Evolutionary conservation across 2,329 filamentous ascomycete species (phyloP), one percentile per base, ranked within the genome.

Genomic region (Nemania serpens): DNA sequence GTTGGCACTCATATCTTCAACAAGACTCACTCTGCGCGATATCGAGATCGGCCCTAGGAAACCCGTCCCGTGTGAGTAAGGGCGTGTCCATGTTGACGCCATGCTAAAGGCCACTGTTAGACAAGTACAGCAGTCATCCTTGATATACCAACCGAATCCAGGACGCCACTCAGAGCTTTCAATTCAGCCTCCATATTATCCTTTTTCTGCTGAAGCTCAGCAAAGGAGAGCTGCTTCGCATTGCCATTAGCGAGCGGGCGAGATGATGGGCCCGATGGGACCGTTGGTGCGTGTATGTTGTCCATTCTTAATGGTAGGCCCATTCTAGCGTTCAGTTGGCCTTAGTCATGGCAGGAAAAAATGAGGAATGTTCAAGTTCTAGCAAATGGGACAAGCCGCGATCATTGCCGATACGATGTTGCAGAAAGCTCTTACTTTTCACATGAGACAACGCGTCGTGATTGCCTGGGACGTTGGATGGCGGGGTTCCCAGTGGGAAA

Each of bases 1-100:
- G 17, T 36, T 10, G 22, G 12, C 15, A 33, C 42, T 49, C 2
- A n/a, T 13, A 52, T 47, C 5, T 18, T 34, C 37, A 17, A 41
- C 10, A 53, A 53, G 36, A 57, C 82, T 67, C 86, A 95, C 92
- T 95, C 78, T 97, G 94, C 25, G 95, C 90, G 64, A 99, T 90
- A 75, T 99, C 95, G 66, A 99, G 88, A 76, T 99, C 95, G 70
- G 91, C 89, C 73, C 95, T 86, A 34, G 95, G 95, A 74, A 91
- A 99, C 49, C 95, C 95, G 77, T 98, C 95, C 63, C 88, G 85
- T 13, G 94, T 97, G 22, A 92, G 86, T 41, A 99, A 85, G 59
- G 87, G 83, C 7, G 95, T 97, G 70, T 89, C 88, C 95, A 99
- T 99, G 70, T 90, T 88, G 55, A 97, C 94, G 46, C 90, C 88